These are phyloP conservation scores for Phytopythium aichiense DNA, from an alignment of 352 stramenopile species.

Conservation along the genomic window DNA sequence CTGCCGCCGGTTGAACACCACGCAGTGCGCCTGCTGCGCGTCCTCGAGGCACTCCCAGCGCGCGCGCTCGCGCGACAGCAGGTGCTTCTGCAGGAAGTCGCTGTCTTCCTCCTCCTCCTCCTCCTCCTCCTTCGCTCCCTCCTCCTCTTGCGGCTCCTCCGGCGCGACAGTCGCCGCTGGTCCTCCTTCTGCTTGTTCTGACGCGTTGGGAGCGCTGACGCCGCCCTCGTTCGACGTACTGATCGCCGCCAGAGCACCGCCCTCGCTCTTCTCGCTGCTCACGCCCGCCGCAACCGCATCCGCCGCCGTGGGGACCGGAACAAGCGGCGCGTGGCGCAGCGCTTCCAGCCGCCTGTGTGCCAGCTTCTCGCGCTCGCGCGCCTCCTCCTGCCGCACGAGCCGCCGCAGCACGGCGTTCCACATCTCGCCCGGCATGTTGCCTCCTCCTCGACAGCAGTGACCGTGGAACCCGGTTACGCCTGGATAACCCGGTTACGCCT, in stretches of 20 bases:
- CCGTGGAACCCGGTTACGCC: too few species aligned
- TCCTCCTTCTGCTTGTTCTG: background rate
- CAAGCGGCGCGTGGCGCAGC: conserved; percentile 14
- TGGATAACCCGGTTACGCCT: too few species aligned
- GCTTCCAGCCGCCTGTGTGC: conserved; percentile 23
- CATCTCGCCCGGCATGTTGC: background rate
- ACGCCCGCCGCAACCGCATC: too few species aligned
- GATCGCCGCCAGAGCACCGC: background rate
- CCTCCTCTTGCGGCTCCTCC: background rate
- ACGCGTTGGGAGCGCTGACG: background rate
- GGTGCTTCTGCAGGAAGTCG: conserved; percentile 53
- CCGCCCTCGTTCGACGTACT: too few species aligned
- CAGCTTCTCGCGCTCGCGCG: conserved; percentile 28
- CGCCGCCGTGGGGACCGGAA: background rate
- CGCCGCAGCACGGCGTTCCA: conserved; percentile 28
- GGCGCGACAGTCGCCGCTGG: background rate
- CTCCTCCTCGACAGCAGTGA: too few species aligned
- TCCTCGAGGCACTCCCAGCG: conserved; percentile 66
- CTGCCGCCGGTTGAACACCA: conserved; percentile 56
- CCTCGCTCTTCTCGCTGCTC: background rate
- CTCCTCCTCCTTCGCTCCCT: conserved; percentile 4
- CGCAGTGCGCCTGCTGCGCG: conserved; percentile 69
- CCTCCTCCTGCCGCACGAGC: conserved; percentile 30
- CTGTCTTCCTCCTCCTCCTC: conserved; percentile 38
- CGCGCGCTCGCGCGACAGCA: conserved; percentile 45